A percentile compares a stretch with the other conserved stretches of the same genome.
These are phyloP conservation scores for Schizochytrium sp. DNA, from an alignment of 108 stramenopile species.

Conservation along the genomic window DNA sequence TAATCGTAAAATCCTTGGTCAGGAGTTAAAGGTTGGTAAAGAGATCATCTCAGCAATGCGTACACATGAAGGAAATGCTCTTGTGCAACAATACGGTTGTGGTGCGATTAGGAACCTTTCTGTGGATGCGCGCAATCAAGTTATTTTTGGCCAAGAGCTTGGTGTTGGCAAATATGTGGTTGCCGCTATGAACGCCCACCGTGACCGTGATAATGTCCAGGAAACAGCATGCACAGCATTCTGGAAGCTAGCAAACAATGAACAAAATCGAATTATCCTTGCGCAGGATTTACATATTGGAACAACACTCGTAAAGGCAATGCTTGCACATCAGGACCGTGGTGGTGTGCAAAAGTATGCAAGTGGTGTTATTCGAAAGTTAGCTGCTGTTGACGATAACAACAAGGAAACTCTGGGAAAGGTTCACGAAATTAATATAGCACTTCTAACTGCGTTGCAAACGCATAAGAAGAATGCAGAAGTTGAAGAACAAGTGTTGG, in stretches of 20 bases:
- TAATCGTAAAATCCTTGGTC: neutral
- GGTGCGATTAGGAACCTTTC: neutral
- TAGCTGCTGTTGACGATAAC: neutral
- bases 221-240: conserved; percentile 5
- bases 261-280: neutral
- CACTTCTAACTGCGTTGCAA: too few relatives aligned
- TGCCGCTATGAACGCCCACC: neutral
- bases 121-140: neutral
- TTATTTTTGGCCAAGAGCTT: neutral
- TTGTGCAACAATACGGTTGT: neutral
- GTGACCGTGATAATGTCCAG: neutral
- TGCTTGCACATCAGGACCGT: neutral
- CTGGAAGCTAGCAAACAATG: neutral
- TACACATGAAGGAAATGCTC: neutral
- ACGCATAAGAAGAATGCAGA: too few relatives aligned
- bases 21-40: neutral
- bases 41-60: conserved; percentile 2
- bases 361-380: neutral
- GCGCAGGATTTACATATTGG: neutral
- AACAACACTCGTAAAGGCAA: neutral
- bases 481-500: too few relatives aligned
- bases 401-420: neutral
- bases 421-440: too few relatives aligned
- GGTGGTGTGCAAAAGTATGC: neutral
- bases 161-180: neutral